Conservation (phyloP, 108 stramenopile genomes). For the Seminavis robusta region DNA sequence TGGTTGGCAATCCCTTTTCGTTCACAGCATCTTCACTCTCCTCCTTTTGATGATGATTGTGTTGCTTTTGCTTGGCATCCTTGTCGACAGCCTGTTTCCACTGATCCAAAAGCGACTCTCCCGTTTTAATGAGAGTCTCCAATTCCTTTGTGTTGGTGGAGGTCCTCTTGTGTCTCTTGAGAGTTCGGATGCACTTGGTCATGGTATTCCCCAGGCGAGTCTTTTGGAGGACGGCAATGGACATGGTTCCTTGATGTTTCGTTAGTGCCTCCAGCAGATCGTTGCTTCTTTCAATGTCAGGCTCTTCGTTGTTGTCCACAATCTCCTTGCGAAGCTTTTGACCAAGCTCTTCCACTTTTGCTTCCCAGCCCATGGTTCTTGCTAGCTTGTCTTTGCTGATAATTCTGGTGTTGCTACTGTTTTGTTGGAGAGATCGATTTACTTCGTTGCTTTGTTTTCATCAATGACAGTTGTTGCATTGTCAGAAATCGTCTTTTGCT, state of each 20-base stretch:
- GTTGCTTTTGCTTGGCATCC: slow-evolving; percentile 18
- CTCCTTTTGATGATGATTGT: background rate
- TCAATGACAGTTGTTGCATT: too few relatives aligned
- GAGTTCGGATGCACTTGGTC: slow-evolving; percentile 39
- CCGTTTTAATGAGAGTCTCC: slow-evolving; percentile 20
- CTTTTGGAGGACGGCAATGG: slow-evolving; percentile 33
- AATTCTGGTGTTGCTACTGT: too few relatives aligned
- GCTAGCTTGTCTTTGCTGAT: too few relatives aligned
- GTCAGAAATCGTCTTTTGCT: too few relatives aligned
- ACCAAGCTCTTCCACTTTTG: too few relatives aligned
- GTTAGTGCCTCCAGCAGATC: slow-evolving; percentile 7
- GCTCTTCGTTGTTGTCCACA: too few relatives aligned
- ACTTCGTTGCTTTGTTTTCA: too few relatives aligned
- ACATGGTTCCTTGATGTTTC: too few relatives aligned
- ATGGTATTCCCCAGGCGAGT: slow-evolving; percentile 50
- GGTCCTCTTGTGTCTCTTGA: slow-evolving; percentile 55
- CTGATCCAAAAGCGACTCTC: slow-evolving; percentile 22
- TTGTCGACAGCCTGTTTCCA: slow-evolving; percentile 39
- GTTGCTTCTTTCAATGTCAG: background rate
- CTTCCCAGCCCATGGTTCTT: too few relatives aligned
- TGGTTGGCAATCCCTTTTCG: slow-evolving; percentile 39
- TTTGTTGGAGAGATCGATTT: too few relatives aligned
- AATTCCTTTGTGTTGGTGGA: slow-evolving; percentile 17
- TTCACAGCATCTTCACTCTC: background rate
- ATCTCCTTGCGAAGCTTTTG: too few relatives aligned